Conservation (phyloP, 2,329 filamentous ascomycete genomes). For the Aspergillus phoenicis region DNA sequence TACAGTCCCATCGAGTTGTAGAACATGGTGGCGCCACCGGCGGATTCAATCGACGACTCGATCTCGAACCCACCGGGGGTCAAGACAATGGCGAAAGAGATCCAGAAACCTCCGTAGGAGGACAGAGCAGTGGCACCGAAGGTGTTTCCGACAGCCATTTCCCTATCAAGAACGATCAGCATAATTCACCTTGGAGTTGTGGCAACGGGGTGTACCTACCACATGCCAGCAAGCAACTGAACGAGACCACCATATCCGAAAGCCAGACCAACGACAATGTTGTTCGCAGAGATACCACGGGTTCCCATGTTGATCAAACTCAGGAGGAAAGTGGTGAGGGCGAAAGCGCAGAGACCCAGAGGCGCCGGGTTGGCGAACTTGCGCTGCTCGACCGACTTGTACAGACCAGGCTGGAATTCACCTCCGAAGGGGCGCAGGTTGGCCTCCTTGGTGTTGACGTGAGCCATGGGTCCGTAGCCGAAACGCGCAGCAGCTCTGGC, state of each 20-base stretch:
- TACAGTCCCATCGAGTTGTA: slow-evolving; percentile 71
- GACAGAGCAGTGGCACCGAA: slow-evolving; percentile 81
- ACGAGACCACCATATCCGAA: slow-evolving; percentile 77
- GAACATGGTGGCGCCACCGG: slow-evolving; percentile 46
- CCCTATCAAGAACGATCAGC: slow-evolving; percentile 54
- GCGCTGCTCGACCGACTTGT: slow-evolving; percentile 64
- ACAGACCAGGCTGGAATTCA: slow-evolving; percentile 71
- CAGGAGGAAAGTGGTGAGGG: slow-evolving; percentile 79
- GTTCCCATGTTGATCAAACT: slow-evolving; percentile 72
- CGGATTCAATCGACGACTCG: slow-evolving; percentile 40
- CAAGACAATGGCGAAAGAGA: slow-evolving; percentile 71
- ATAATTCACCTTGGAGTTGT: neutral
- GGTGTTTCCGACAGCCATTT: slow-evolving; percentile 85
- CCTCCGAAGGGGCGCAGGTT: slow-evolving; percentile 67
- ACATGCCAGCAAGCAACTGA: slow-evolving; percentile 83
- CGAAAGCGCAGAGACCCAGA: slow-evolving; percentile 75
- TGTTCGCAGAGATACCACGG: slow-evolving; percentile 61
- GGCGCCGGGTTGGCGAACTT: slow-evolving; percentile 80
- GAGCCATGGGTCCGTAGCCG: slow-evolving; percentile 55
- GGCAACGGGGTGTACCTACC: slow-evolving; percentile 54
- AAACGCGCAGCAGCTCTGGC: slow-evolving; percentile 50
- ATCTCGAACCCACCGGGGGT: slow-evolving; percentile 70
- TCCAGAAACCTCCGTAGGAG: slow-evolving; percentile 84
- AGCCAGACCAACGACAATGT: slow-evolving; percentile 69
- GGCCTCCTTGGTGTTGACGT: slow-evolving; percentile 49